These are phyloP conservation scores for Didymella pomorum DNA, from an alignment of 2,329 filamentous ascomycete genomes.

Conservation along the genomic window DNA sequence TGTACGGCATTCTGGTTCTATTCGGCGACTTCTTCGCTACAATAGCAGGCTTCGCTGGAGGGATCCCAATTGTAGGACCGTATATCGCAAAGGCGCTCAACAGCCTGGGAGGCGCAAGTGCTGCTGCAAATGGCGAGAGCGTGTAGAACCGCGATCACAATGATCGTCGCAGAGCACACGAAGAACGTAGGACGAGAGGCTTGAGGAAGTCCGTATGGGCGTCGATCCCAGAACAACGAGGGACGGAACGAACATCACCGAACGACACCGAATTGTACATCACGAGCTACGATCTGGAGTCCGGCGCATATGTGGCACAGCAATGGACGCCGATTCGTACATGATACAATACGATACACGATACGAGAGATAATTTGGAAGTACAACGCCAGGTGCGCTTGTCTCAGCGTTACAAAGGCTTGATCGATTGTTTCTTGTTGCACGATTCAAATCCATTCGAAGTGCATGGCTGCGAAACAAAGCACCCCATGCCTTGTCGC, in stretches of 20 bases:
- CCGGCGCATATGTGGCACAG: neutral
- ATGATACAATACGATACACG: constrained; percentile 11
- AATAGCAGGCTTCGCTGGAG: constrained; percentile 85
- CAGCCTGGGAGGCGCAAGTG: constrained; percentile 54
- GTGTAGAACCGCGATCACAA: neutral
- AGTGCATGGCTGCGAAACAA: constrained; percentile 1
- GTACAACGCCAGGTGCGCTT: neutral
- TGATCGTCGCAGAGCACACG: neutral
- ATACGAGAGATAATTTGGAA: neutral
- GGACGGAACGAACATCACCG: neutral
- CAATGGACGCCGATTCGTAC: neutral
- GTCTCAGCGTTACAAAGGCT: constrained; percentile 2
- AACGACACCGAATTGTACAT: constrained; percentile 2
- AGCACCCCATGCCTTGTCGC: constrained; percentile 9
- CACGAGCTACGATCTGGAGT: constrained; percentile 5
- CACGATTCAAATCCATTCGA: neutral
- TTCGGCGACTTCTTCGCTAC: constrained; percentile 98
- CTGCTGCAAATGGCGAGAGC: constrained; percentile 15
- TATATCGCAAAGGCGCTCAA: constrained; percentile 81
- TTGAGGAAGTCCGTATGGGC: neutral
- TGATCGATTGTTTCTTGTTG: neutral
- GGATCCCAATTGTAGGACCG: constrained; percentile 83
- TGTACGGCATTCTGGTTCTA: constrained; percentile 90
- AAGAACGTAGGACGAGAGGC: neutral
- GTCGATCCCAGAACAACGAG: neutral